Evolutionary conservation across 805 yeast species (phyloP).

Genomic region (Wickerhamomyces silvicola): DNA sequence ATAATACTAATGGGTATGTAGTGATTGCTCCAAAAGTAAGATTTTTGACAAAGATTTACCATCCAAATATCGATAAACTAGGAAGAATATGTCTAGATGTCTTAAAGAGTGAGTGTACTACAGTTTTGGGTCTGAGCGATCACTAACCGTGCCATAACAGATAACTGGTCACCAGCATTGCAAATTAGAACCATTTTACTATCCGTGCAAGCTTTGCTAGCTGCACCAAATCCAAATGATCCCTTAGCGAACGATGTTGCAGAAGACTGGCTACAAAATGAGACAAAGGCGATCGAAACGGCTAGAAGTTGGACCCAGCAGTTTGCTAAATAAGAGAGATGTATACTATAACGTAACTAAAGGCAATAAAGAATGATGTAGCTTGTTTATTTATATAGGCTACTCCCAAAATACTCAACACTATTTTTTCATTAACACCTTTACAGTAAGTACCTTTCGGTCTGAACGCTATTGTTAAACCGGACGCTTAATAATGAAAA

Average conservation of each 20-base stretch:
- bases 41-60: conserved; percentile 89
- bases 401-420: no score
- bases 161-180: conserved; percentile 96
- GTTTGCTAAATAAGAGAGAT: conserved; percentile 22
- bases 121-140: background rate
- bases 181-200: conserved; percentile 89
- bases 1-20: conserved; percentile 11
- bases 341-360: background rate
- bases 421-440: no score
- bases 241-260: conserved; percentile 98
- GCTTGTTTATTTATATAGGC: no score
- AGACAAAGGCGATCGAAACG: conserved; percentile 67
- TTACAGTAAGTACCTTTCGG: no score
- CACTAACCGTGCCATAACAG: conserved; percentile 17
- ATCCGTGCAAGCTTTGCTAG: conserved; percentile 87
- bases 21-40: conserved; percentile 96
- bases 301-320: conserved; percentile 48
- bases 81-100: conserved; percentile 96
- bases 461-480: no score
- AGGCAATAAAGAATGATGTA: background rate
- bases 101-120: conserved; percentile 45
- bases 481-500: no score
- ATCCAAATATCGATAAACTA: conserved; percentile 91
- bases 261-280: conserved; percentile 89
- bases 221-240: conserved; percentile 97